Percentiles rank a stretch among this genome's conserved stretches.
phyloP scores from a whole-genome alignment of 768 basidiomycete genomes.

The Kockovaella imperatae region DNA sequence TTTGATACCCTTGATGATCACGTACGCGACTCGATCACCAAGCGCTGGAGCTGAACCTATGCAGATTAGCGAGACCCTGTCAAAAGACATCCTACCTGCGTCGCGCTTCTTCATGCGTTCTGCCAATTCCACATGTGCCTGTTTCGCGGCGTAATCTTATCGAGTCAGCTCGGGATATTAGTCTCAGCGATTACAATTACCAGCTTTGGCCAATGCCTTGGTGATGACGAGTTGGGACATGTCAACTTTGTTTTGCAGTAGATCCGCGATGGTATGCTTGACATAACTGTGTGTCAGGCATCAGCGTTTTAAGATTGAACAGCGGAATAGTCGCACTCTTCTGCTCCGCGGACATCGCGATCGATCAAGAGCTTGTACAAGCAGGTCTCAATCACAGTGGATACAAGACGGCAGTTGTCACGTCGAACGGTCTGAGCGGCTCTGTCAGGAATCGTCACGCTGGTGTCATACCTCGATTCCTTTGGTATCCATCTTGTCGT shows the following conservation, averaged over 20 bases:
- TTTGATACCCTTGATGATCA: conserved; percentile 93
- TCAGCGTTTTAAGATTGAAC: background rate
- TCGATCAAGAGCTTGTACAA: conserved; percentile 96
- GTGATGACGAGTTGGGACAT: conserved; percentile 99
- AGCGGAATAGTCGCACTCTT: conserved; percentile 58
- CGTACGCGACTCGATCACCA: conserved; percentile 97
- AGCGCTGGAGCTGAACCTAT: conserved; percentile 90
- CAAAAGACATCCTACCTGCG: conserved; percentile 54
- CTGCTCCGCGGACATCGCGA: conserved; percentile 84
- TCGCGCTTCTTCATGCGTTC: conserved; percentile 94
- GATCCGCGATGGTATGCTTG: conserved; percentile 85
- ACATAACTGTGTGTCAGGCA: conserved; percentile 58
- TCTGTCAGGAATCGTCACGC: background rate
- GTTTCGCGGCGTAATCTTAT: conserved; percentile 86
- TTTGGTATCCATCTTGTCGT: conserved; percentile 99
- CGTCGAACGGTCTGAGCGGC: conserved; percentile 79
- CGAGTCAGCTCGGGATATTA: background rate
- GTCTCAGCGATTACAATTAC: conserved; percentile 46
- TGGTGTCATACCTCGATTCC: conserved; percentile 73
- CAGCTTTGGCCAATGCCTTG: conserved; percentile 83
- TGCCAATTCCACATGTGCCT: conserved; percentile 92
- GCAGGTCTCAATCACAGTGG: conserved; percentile 96
- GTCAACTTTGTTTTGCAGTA: conserved; percentile 92
- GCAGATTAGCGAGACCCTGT: background rate
- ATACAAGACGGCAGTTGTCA: conserved; percentile 97